These are phyloP conservation scores for Salvia hispanica DNA, from an alignment of 257 asterid genomes.

Conservation along the genomic window DNA sequence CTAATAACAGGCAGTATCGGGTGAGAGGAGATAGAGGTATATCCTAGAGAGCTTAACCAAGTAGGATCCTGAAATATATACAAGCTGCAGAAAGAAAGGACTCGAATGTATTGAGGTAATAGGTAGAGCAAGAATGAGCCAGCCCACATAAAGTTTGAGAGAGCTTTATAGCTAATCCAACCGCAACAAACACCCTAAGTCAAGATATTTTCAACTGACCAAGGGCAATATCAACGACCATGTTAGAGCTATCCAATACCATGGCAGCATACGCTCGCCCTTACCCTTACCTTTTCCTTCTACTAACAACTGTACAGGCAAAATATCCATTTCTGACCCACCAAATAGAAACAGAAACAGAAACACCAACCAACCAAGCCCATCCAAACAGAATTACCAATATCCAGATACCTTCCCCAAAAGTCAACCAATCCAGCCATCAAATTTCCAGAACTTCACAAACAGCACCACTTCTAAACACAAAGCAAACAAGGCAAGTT, in stretches of 20 bases:
- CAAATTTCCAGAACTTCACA: constrained; percentile 35
- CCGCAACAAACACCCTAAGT: constrained; percentile 23
- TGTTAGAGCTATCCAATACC: constrained; percentile 17
- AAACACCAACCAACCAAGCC: constrained; percentile 18
- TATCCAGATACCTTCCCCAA: constrained; percentile 23
- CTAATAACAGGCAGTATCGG: background rate
- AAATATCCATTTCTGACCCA: constrained; percentile 18
- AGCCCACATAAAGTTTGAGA: constrained; percentile 20
- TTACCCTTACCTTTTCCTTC: constrained; percentile 21
- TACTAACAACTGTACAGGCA: constrained; percentile 23
- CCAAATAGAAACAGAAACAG: background rate
- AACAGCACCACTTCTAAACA: constrained; percentile 32
- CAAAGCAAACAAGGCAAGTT: constrained; percentile 28
- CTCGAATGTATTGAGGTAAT: background rate
- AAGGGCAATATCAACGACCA: constrained; percentile 16
- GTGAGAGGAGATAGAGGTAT: constrained; percentile 1
- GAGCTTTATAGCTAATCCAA: constrained; percentile 16
- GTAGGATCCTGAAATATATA: constrained; percentile 39
- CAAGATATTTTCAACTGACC: constrained; percentile 13
- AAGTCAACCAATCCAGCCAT: constrained; percentile 41
- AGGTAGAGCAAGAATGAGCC: constrained; percentile 28
- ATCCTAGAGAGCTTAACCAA: background rate
- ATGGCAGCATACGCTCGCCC: constrained; percentile 17
- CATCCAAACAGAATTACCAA: constrained; percentile 31
- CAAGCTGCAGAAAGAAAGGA: constrained; percentile 30